Base-by-base conservation (phyloP, 1,139 yeast species). In the Yamadazyma dushanensis region DNA sequence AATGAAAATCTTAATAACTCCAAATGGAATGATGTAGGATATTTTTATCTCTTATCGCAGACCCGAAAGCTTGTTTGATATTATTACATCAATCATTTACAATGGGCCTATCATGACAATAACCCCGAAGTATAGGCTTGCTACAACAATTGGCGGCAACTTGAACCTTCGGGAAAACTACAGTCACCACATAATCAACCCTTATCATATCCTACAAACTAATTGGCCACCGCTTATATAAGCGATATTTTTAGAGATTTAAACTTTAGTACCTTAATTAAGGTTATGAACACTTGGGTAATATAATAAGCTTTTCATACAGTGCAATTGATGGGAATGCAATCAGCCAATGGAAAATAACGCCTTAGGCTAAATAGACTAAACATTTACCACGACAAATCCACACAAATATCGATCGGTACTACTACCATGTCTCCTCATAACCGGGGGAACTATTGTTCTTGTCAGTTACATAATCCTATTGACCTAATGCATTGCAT, bases 291-390 rank as follows among this genome's bases (percentile, higher is more conserved):
- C 31, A n/a, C 15, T 5, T 19, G 8, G n/a, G 7, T 20, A 20
- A 20, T 8, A 29, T 18, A 19, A 19, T 29, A 29, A 20, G 18
- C 11, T 29, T 29, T 20, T n/a, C 14, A 3, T 15, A 6, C 7
- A 19, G 7, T 9, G 8, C 9, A 19, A 19, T 9, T 19, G 9
- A 7, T 9, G 7, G 9, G 9, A 19, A 19, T 7, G 7, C 21
- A 19, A 7, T 19, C 11, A 23, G n/a, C 11, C 6, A 26, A 11
- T 7, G 17, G 14, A 6, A 7, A 26, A 26, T 11, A 26, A 21
- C 32, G 32, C 32, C 32, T 29, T 29, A 29, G 32, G 32, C 19
- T 20, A 13, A 21, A 21, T 22, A 22, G 26, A 21, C 32, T 15
- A 29, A 29, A 20, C 26, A 14, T 9, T 4, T 8, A 10, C 10